These are phyloP conservation scores for Fragilaria radians DNA, from an alignment of 108 stramenopile genomes.

Conservation along the genomic window DNA sequence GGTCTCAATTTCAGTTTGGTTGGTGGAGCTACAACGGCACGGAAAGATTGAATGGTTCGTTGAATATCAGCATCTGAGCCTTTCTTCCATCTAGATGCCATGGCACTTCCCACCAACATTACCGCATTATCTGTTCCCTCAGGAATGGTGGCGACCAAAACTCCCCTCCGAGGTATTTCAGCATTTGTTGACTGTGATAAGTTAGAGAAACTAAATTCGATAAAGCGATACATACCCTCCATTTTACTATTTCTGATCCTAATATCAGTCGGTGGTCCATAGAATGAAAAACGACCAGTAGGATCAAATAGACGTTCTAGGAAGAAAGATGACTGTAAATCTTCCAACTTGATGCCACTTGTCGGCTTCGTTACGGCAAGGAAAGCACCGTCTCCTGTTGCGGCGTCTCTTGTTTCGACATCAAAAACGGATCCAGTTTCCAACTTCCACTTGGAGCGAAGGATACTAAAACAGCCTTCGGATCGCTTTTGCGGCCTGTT, in stretches of 20 bases:
- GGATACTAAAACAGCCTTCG: slow-evolving; percentile 36
- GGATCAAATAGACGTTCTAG: slow-evolving; percentile 53
- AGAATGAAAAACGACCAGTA: slow-evolving; percentile 73
- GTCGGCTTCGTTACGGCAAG: slow-evolving; percentile 52
- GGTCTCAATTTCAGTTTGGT: slow-evolving; percentile 48
- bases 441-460: slow-evolving; percentile 44
- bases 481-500: slow-evolving; percentile 14
- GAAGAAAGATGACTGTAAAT: slow-evolving; percentile 59
- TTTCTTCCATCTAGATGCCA: slow-evolving; percentile 59
- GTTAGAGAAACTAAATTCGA: slow-evolving; percentile 68
- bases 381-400: slow-evolving; percentile 77
- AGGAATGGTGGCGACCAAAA: slow-evolving; percentile 64
- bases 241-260: slow-evolving; percentile 28
- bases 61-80: slow-evolving; percentile 32
- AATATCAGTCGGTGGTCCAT: slow-evolving; percentile 77
- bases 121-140: slow-evolving; percentile 62
- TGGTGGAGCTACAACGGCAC: slow-evolving; percentile 55
- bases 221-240: slow-evolving; percentile 19
- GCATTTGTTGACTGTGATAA: slow-evolving; percentile 66
- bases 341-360: slow-evolving; percentile 41
- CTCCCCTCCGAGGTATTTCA: slow-evolving; percentile 68
- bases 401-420: slow-evolving; percentile 71
- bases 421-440: slow-evolving; percentile 64
- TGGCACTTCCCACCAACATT: slow-evolving; percentile 65
- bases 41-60: slow-evolving; percentile 48